Evolutionary conservation across 805 yeast genomes (phyloP).

Genomic region (Tetrapisispora fleetii): DNA sequence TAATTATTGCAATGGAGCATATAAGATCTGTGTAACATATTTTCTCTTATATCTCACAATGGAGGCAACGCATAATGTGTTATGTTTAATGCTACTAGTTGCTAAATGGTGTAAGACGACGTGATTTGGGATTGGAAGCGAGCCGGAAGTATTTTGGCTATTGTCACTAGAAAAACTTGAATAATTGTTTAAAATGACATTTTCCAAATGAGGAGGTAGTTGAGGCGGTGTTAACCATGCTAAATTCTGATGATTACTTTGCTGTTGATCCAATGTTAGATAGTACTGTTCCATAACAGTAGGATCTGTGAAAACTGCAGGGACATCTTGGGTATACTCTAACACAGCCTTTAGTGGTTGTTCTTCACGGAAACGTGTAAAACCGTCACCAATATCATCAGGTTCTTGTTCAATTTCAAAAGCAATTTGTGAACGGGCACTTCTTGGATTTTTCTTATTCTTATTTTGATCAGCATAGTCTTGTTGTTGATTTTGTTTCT

Average conservation of each 20-base stretch:
- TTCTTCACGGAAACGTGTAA: conserved; percentile 64
- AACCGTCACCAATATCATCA: conserved; percentile 75
- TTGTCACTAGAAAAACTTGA: conserved; percentile 24
- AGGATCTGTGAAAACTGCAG: conserved; percentile 78
- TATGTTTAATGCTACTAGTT: conserved; percentile 90
- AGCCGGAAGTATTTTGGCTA: conserved; percentile 71
- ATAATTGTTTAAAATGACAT: conserved; percentile 78
- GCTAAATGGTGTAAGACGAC: conserved; percentile 90
- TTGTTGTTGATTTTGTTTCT: not conserved
- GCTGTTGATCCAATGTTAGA: conserved; percentile 62
- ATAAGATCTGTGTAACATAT: conserved; percentile 84
- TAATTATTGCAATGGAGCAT: conserved; percentile 59
- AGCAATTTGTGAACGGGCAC: conserved; percentile 44
- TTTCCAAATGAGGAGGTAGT: conserved; percentile 92
- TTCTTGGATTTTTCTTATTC: conserved; percentile 11
- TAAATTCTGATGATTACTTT: conserved; percentile 48
- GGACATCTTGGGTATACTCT: conserved; percentile 56
- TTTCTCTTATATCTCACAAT: conserved; percentile 81
- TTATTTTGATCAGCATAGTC: not conserved
- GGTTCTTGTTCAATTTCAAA: conserved; percentile 30
- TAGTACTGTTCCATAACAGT: conserved; percentile 82
- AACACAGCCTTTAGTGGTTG: conserved; percentile 24
- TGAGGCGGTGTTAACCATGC: conserved; percentile 81
- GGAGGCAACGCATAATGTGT: conserved; percentile 86
- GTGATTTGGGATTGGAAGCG: conserved; percentile 87